Conservation (phyloP, 1,139 yeast genomes). For the Blastobotrys niveus region DNA sequence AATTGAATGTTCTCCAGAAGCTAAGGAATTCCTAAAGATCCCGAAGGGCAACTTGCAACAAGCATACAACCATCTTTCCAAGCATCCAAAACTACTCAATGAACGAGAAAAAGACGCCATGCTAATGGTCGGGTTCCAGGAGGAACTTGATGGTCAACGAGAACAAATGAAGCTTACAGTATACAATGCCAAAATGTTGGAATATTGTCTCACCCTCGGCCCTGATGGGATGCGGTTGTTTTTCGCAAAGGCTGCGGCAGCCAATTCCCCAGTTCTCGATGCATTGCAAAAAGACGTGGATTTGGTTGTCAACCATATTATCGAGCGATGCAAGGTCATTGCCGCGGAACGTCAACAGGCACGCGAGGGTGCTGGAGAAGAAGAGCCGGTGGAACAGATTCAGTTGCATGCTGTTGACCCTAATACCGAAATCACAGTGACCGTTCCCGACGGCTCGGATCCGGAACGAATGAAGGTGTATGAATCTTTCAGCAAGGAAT, state of each 20-base stretch:
- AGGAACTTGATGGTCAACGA: slow-evolving; percentile 59
- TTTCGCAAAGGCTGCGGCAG: slow-evolving; percentile 56
- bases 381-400: slow-evolving; percentile 68
- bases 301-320: slow-evolving; percentile 66
- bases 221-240: slow-evolving; percentile 61
- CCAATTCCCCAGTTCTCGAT: slow-evolving; percentile 51
- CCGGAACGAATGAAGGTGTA: slow-evolving; percentile 47
- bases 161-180: slow-evolving; percentile 55
- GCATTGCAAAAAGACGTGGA: slow-evolving; percentile 72
- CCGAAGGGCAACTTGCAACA: slow-evolving; percentile 43
- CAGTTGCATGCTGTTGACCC: slow-evolving; percentile 89
- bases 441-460: slow-evolving; percentile 53
- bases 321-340: slow-evolving; percentile 64
- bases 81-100: slow-evolving; percentile 64
- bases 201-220: slow-evolving; percentile 63
- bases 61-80: slow-evolving; percentile 48
- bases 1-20: slow-evolving; percentile 52
- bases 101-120: slow-evolving; percentile 89
- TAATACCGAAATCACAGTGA: slow-evolving; percentile 64
- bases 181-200: slow-evolving; percentile 74
- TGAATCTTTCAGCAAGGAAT: slow-evolving; percentile 50
- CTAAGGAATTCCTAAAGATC: slow-evolving; percentile 59
- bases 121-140: slow-evolving; percentile 87
- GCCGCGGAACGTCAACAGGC: slow-evolving; percentile 37
- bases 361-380: slow-evolving; percentile 32